phyloP scores from a whole-genome alignment of 1,284 basidiomycete species.

The Austropuccinia psidii region DNA sequence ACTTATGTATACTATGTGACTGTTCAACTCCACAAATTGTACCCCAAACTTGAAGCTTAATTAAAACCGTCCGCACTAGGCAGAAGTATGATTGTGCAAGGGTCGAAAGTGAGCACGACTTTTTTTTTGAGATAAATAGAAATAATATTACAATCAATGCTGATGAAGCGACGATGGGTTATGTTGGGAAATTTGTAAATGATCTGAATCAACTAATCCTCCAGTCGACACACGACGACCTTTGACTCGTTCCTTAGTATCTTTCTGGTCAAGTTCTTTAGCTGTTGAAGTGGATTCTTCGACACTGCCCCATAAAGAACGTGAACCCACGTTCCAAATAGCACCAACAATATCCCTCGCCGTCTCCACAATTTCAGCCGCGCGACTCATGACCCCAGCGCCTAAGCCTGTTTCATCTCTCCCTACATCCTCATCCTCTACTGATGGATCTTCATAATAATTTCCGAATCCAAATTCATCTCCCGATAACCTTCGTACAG shows the following conservation, averaged over 20 bases:
- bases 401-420: constrained; percentile 1
- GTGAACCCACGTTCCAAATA: constrained; percentile 32
- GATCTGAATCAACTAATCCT: constrained; percentile 1
- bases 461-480: constrained; percentile 40
- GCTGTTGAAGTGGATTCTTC: neutral
- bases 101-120: too few relatives aligned
- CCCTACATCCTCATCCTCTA: constrained; percentile 20
- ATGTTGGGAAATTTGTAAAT: neutral
- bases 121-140: too few relatives aligned
- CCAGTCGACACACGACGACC: constrained; percentile 11
- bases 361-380: constrained; percentile 41
- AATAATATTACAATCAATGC: too few relatives aligned
- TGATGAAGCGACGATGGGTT: neutral
- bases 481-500: constrained; percentile 9
- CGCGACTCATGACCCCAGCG: constrained; percentile 38
- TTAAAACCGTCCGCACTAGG: too few relatives aligned
- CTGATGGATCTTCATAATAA: constrained; percentile 38
- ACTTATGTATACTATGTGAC: too few relatives aligned
- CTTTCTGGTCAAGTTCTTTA: neutral
- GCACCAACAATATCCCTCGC: constrained; percentile 42
- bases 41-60: too few relatives aligned
- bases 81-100: too few relatives aligned
- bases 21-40: too few relatives aligned
- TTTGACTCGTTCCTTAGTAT: neutral
- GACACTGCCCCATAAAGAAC: constrained; percentile 17